phyloP scores from a whole-genome alignment of 768 basidiomycete genomes.

The Russula sp. region DNA sequence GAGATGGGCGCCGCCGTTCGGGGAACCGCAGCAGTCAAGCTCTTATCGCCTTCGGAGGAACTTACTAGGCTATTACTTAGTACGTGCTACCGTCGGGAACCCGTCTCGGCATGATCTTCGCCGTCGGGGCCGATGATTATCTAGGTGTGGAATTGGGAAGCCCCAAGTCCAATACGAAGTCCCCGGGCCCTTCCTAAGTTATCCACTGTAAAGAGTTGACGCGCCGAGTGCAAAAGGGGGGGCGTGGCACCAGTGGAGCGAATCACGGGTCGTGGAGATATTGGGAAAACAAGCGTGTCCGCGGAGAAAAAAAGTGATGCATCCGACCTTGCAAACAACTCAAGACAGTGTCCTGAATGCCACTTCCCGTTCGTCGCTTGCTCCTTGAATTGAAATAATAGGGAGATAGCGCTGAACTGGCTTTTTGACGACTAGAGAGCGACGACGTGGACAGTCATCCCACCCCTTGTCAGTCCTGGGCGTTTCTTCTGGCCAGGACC shows the following conservation, averaged over 20 bases:
- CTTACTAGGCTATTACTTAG: conserved; percentile 22
- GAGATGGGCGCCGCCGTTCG: conserved; percentile 17
- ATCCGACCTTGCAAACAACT: not conserved
- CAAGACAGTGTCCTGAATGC: not conserved
- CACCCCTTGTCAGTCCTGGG: not conserved
- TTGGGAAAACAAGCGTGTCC: conserved; percentile 14
- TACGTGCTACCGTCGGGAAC: conserved; percentile 16
- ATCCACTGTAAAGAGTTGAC: not conserved
- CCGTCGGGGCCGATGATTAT: conserved; percentile 8
- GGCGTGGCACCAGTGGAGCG: conserved; percentile 7
- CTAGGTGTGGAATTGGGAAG: conserved; percentile 2
- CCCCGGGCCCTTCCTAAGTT: not conserved
- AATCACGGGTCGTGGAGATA: conserved; percentile 6
- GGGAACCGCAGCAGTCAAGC: conserved; percentile 13
- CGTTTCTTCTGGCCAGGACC: conserved; percentile 6
- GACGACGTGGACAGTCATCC: not conserved
- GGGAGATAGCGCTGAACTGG: not conserved
- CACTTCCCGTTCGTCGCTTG: not conserved
- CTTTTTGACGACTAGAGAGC: not conserved
- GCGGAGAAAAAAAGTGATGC: conserved; percentile 6
- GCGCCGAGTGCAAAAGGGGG: not conserved
- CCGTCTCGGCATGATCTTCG: conserved; percentile 7
- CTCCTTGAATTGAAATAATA: not conserved
- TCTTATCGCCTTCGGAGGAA: conserved; percentile 21
- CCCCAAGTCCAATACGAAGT: not conserved